Evolutionary conservation across 129 eudicot genomes (phyloP).

Genomic region (Artemisia argyi): DNA sequence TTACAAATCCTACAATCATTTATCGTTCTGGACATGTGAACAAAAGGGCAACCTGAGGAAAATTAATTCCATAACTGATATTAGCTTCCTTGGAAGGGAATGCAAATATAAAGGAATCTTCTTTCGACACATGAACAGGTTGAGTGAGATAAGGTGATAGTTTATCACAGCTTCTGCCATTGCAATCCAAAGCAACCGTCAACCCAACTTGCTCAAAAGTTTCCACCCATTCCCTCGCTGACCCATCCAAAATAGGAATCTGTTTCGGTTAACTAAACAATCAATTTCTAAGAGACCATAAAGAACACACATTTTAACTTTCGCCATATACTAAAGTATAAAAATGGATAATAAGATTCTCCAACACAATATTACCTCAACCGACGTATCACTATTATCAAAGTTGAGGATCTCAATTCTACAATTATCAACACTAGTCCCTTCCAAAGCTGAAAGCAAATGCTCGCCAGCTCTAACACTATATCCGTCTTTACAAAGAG

Average conservation of each 20-base stretch:
- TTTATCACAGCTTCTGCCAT: constrained; percentile 58
- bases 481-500: constrained; percentile 57
- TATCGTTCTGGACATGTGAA: neutral
- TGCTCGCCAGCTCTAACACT: constrained; percentile 75
- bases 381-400: neutral
- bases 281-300: no score
- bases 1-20: no score
- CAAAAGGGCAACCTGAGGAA: constrained; percentile 56
- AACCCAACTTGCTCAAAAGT: constrained; percentile 76
- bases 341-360: no score
- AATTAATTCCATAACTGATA: constrained; percentile 73
- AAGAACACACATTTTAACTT: no score
- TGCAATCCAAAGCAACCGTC: constrained; percentile 57
- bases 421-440: constrained; percentile 80
- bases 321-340: no score
- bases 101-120: constrained; percentile 68
- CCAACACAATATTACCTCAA: no score
- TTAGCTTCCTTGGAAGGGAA: constrained; percentile 51
- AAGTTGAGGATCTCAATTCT: constrained; percentile 49
- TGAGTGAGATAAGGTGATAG: constrained; percentile 76
- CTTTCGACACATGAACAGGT: constrained; percentile 65
- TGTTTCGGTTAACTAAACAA: constrained; percentile 27
- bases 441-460: constrained; percentile 92
- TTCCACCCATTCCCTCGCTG: constrained; percentile 90
- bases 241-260: constrained; percentile 96